phyloP scores from a whole-genome alignment of 1,284 basidiomycete genomes.

The Cystobasidiaceae sp. region DNA sequence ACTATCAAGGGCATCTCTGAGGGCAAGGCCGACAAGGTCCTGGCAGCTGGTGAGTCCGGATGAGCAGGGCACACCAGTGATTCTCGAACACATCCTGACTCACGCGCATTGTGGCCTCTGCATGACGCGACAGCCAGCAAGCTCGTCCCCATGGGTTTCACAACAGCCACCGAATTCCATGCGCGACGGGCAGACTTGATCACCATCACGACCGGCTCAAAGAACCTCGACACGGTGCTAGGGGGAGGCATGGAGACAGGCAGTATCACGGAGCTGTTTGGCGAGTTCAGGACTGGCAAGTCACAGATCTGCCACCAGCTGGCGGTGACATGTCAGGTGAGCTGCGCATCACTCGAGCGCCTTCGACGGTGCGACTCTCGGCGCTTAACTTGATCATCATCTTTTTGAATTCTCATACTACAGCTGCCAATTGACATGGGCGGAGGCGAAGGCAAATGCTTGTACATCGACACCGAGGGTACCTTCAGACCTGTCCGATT shows the following conservation, averaged over 20 bases:
- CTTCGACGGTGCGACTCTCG: too few species aligned
- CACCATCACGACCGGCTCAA: conserved; percentile 93
- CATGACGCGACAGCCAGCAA: conserved; percentile 90
- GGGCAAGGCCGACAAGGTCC: conserved; percentile 93
- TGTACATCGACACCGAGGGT: conserved; percentile 98
- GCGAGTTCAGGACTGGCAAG: conserved; percentile 98
- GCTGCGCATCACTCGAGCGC: too few species aligned
- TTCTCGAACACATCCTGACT: too few species aligned
- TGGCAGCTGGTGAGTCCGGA: conserved; percentile 71
- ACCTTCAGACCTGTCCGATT: conserved; percentile 96
- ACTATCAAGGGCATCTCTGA: conserved; percentile 97
- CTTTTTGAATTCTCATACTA: background rate
- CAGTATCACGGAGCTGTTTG: conserved; percentile 96
- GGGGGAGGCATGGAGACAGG: conserved; percentile 99
- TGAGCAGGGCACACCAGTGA: background rate
- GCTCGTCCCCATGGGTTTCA: conserved; percentile 95
- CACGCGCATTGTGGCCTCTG: too few species aligned
- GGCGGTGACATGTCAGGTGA: conserved; percentile 87
- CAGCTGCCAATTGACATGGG: conserved; percentile 92
- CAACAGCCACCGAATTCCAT: conserved; percentile 96
- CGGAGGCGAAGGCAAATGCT: conserved; percentile 96
- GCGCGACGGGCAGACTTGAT: conserved; percentile 92
- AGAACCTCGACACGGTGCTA: conserved; percentile 89
- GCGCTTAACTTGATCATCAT: too few species aligned
- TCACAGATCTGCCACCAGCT: conserved; percentile 97